Evolutionary conservation across 495 filamentous ascomycete species (phyloP).

Genomic region (Xylaria intraflava): DNA sequence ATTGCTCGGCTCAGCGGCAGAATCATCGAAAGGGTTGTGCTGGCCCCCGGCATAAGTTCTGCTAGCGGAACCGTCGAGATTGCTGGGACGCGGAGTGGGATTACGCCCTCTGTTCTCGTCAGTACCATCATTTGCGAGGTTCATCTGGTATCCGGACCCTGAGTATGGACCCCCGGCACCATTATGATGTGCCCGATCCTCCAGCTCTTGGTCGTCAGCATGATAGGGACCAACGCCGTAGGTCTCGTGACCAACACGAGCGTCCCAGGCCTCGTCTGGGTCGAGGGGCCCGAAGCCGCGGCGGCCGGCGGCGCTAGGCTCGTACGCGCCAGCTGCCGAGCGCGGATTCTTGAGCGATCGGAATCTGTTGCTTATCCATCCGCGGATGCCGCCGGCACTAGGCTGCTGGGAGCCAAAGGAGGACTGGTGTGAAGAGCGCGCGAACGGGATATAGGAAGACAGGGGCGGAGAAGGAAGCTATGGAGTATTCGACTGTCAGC

Average conservation of each 20-base stretch:
- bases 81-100: conserved; percentile 37
- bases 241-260: conserved; percentile 56
- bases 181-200: conserved; percentile 18
- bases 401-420: conserved; percentile 44
- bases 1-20: conserved; percentile 48
- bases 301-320: conserved; percentile 31
- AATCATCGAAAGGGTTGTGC: conserved; percentile 51
- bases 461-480: conserved; percentile 55
- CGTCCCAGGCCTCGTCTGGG: conserved; percentile 69
- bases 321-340: conserved; percentile 57
- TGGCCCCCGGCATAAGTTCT: conserved; percentile 11
- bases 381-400: conserved; percentile 49
- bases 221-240: conserved; percentile 47
- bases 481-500: conserved; percentile 9
- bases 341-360: conserved; percentile 49
- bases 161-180: not conserved
- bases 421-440: conserved; percentile 22
- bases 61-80: not conserved
- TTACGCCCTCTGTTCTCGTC: conserved; percentile 33
- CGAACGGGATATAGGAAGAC: conserved; percentile 56
- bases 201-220: conserved; percentile 60
- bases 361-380: conserved; percentile 50
- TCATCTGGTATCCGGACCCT: conserved; percentile 12
- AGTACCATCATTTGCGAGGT: conserved; percentile 21
- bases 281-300: conserved; percentile 51